phyloP scores from a whole-genome alignment of 495 filamentous ascomycete genomes.

The Tricharina praecox region DNA sequence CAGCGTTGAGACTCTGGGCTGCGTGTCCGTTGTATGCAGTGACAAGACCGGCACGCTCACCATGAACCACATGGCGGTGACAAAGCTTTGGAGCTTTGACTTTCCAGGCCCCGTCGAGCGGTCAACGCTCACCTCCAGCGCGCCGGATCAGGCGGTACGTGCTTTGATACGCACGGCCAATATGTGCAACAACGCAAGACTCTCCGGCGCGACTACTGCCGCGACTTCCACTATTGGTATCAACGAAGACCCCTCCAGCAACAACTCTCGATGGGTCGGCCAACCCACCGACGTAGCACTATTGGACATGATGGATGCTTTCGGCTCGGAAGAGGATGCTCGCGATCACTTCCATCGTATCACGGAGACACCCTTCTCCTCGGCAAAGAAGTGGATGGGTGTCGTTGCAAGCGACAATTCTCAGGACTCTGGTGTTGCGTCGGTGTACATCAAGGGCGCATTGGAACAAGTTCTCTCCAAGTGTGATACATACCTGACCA shows the following conservation, averaged over 20 bases:
- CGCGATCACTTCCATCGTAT: slow-evolving; percentile 62
- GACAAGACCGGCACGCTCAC: slow-evolving; percentile 97
- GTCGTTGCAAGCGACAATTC: slow-evolving; percentile 52
- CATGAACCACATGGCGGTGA: slow-evolving; percentile 95
- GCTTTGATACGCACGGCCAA: slow-evolving; percentile 76
- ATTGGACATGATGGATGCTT: slow-evolving; percentile 74
- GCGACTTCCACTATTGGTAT: slow-evolving; percentile 18
- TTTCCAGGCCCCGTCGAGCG: slow-evolving; percentile 46
- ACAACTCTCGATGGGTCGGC: slow-evolving; percentile 70
- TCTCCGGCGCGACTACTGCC: slow-evolving; percentile 34
- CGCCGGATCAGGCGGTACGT: slow-evolving; percentile 10
- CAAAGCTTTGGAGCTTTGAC: slow-evolving; percentile 89
- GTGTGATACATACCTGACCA: slow-evolving; percentile 80
- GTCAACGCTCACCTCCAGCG: slow-evolving; percentile 33
- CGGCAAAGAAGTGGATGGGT: slow-evolving; percentile 98
- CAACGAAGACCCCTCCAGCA: slow-evolving; percentile 23
- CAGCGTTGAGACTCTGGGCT: slow-evolving; percentile 93
- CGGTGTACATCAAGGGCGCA: slow-evolving; percentile 85
- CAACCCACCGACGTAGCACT: slow-evolving; percentile 95
- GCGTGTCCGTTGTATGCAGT: slow-evolving; percentile 94
- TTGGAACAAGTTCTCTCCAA: slow-evolving; percentile 70
- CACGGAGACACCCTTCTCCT: slow-evolving; percentile 84
- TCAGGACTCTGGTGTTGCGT: slow-evolving; percentile 30
- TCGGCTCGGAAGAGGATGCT: slow-evolving; percentile 68
- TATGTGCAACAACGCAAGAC: slow-evolving; percentile 84